Evolutionary conservation across 352 stramenopile species (phyloP), one percentile per base, ranked within the genome.

Genomic region (Pythium angustatum): DNA sequence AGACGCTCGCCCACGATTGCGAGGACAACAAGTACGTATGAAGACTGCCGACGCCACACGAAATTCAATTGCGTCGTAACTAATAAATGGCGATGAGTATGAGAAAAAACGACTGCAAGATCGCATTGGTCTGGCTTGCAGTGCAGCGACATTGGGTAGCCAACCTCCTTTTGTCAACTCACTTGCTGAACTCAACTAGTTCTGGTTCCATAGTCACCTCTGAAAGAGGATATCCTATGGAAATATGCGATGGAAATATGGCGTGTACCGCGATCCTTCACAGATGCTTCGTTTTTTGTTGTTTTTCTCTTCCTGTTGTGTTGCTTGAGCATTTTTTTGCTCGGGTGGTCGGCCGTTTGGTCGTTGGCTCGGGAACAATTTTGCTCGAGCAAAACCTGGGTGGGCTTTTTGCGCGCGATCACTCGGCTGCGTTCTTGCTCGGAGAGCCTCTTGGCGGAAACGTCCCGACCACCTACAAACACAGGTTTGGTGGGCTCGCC

Each of bases 231-330:
- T 59, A 54, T 8, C 58, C 58, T 66, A n/a, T n/a, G 4, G n/a
- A n/a, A n/a, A 43, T 21, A 62, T 44, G 17, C 22, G 22, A 57
- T 61, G 40, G 26, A 34, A 55, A 33, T 22, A 15, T 45, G 0
- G 10, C 31, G 3, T 2, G 11, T 19, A 14, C 19, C 33, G 49
- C 55, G 54, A 64, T 69, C 63, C 54, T 64, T 69, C 55, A 26
- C 27, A 48, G 45, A 56, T 60, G 54, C 45, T 64, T 64, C 63
- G 54, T 61, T 54, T 69, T 64, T 64, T n/a, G n/a, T n/a, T n/a
- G n/a, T n/a, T 64, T 60, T 64, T 49, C 22, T 59, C 40, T 48
- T 24, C 40, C 26, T 62, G 14, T n/a, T 33, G 38, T n/a, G 24
- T 33, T 45, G 31, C 36, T 51, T 60, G 36, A n/a, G n/a, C 57